Conservation (phyloP, 208 protist species). For the Crithidia thermophila region DNA sequence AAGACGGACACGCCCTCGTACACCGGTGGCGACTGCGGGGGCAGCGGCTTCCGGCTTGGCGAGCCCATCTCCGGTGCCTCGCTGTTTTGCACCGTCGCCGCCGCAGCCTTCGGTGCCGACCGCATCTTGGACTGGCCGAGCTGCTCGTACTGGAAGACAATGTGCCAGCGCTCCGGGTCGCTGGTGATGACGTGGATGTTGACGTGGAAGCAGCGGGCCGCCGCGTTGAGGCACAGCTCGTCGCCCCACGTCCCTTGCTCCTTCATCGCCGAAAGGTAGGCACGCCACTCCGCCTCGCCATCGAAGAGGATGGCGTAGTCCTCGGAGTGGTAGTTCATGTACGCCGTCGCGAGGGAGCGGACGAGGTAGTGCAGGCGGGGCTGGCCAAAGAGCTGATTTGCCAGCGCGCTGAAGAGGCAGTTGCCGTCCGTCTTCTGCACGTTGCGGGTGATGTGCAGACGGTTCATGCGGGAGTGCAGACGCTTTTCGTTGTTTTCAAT, state of each 20-base stretch:
- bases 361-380: slow-evolving; percentile 58
- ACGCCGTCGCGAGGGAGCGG: slow-evolving; percentile 60
- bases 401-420: slow-evolving; percentile 78
- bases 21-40: background rate
- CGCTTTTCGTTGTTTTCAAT: slow-evolving; percentile 52
- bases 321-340: slow-evolving; percentile 59
- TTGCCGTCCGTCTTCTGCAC: slow-evolving; percentile 75
- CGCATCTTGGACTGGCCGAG: slow-evolving; percentile 34
- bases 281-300: slow-evolving; percentile 51
- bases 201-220: slow-evolving; percentile 80
- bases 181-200: slow-evolving; percentile 91
- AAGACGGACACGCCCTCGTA: slow-evolving; percentile 59
- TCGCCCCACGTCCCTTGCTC: slow-evolving; percentile 77
- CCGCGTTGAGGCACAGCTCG: slow-evolving; percentile 85
- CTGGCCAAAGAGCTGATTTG: slow-evolving; percentile 78
- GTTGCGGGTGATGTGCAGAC: slow-evolving; percentile 44
- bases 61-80: slow-evolving; percentile 2
- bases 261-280: slow-evolving; percentile 65
- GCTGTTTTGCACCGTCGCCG: background rate
- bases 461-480: slow-evolving; percentile 46
- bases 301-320: slow-evolving; percentile 81
- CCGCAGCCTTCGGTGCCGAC: background rate
- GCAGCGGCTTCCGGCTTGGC: slow-evolving; percentile 3
- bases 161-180: slow-evolving; percentile 67
- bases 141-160: slow-evolving; percentile 78